phyloP scores from a whole-genome alignment of 495 filamentous ascomycete genomes.

The Podospora appendiculata region DNA sequence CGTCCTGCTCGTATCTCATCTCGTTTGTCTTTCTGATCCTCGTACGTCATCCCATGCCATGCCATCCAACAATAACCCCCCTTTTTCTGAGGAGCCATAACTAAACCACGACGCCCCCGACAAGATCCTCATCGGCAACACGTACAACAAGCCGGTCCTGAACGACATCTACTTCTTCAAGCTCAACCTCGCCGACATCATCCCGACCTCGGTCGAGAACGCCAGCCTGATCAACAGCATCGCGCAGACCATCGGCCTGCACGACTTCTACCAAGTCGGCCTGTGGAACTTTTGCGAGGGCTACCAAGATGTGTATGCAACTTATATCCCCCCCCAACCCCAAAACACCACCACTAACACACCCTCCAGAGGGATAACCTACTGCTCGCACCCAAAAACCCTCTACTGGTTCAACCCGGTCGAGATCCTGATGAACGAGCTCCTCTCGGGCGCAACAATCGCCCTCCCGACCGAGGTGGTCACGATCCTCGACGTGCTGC shows the following conservation, averaged over 20 bases:
- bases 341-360: neutral
- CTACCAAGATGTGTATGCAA: conserved; percentile 50
- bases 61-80: neutral
- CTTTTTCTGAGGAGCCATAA: neutral
- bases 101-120: neutral
- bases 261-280: conserved; percentile 92
- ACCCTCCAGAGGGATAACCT: conserved; percentile 52
- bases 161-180: conserved; percentile 72
- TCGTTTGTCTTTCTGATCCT: conserved; percentile 70
- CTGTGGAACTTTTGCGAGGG: conserved; percentile 52
- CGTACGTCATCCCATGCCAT: conserved; percentile 24
- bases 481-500: conserved; percentile 64
- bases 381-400: conserved; percentile 57
- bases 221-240: conserved; percentile 76
- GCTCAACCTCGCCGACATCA: conserved; percentile 75
- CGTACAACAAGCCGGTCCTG: conserved; percentile 49
- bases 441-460: conserved; percentile 76
- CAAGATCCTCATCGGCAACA: conserved; percentile 62
- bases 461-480: conserved; percentile 66
- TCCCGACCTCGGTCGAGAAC: conserved; percentile 68
- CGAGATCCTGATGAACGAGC: conserved; percentile 64
- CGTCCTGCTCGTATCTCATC: conserved; percentile 62
- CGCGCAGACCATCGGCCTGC: conserved; percentile 78
- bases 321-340: neutral
- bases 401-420: conserved; percentile 92